Conservation (phyloP, 2,329 filamentous ascomycete species). For the Aspergillus sp. region DNA sequence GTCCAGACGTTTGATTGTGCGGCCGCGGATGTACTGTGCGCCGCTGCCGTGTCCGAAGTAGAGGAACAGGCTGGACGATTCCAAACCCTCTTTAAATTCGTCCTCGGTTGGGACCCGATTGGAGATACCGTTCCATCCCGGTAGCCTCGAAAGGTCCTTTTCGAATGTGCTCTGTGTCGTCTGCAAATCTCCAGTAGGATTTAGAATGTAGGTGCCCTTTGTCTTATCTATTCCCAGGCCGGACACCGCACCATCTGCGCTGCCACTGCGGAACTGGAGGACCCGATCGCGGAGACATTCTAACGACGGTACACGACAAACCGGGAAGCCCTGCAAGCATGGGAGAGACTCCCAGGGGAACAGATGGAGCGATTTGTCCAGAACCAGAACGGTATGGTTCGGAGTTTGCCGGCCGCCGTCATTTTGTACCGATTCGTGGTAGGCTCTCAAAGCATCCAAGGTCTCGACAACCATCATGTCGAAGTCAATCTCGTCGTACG, state of each 20-base stretch:
- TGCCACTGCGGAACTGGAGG: constrained; percentile 44
- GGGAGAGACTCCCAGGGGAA: constrained; percentile 97
- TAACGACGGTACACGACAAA: constrained; percentile 85
- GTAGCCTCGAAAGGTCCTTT: constrained; percentile 55
- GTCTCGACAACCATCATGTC: constrained; percentile 87
- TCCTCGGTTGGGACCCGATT: constrained; percentile 69
- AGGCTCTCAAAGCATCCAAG: constrained; percentile 76
- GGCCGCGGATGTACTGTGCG: constrained; percentile 85
- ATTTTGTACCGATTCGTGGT: constrained; percentile 56
- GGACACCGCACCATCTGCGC: constrained; percentile 16
- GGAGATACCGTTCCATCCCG: constrained; percentile 65
- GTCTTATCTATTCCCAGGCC: constrained; percentile 52
- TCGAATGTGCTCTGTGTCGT: constrained; percentile 76
- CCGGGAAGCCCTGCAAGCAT: constrained; percentile 73
- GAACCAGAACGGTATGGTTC: constrained; percentile 76
- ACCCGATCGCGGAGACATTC: constrained; percentile 77
- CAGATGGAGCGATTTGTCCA: constrained; percentile 85
- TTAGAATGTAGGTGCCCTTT: constrained; percentile 70
- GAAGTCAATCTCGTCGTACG: constrained; percentile 97
- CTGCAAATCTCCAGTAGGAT: constrained; percentile 79
- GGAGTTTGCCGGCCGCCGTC: constrained; percentile 32
- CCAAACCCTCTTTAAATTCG: constrained; percentile 70
- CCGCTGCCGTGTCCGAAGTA: constrained; percentile 98
- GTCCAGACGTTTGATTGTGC: constrained; percentile 74
- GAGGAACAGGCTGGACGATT: constrained; percentile 68